Conservation (phyloP, 2,329 filamentous ascomycete species). For the Leptographium flavum region DNA sequence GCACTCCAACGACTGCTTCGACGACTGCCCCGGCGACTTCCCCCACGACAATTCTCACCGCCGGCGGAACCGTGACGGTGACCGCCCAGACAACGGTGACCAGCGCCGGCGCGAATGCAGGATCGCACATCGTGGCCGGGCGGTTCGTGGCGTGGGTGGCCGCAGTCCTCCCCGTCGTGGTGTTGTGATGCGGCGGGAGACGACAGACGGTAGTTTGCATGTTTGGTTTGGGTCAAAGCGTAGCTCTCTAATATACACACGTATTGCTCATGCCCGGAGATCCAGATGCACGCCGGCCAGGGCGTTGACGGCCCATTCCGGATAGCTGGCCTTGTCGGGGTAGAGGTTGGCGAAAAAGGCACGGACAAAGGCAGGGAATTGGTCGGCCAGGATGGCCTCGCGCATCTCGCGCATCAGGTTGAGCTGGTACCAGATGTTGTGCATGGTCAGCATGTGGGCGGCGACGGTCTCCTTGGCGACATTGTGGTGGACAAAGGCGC, state of each 20-base stretch:
- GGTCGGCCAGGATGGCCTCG: constrained; percentile 66
- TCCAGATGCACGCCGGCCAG: constrained; percentile 69
- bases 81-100: constrained; percentile 2
- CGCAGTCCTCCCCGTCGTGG: constrained; percentile 3
- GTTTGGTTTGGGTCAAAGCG: neutral
- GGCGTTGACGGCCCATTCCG: constrained; percentile 72
- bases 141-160: constrained; percentile 4
- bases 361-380: constrained; percentile 63
- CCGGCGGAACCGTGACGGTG: neutral
- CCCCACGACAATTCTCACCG: neutral
- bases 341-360: constrained; percentile 69
- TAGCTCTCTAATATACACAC: neutral
- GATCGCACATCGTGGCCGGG: neutral
- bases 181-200: neutral
- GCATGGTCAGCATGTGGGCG: constrained; percentile 72
- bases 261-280: constrained; percentile 21
- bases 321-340: constrained; percentile 50
- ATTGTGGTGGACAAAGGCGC: constrained; percentile 84
- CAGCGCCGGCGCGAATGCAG: neutral
- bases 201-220: neutral
- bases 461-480: constrained; percentile 90
- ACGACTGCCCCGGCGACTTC: neutral
- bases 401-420: constrained; percentile 65
- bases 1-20: neutral
- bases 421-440: constrained; percentile 90